Percentiles rank a stretch among this genome's conserved stretches.
Conservation (phyloP, 805 yeast species). For the Wickerhamiella kurtzmanii region DNA sequence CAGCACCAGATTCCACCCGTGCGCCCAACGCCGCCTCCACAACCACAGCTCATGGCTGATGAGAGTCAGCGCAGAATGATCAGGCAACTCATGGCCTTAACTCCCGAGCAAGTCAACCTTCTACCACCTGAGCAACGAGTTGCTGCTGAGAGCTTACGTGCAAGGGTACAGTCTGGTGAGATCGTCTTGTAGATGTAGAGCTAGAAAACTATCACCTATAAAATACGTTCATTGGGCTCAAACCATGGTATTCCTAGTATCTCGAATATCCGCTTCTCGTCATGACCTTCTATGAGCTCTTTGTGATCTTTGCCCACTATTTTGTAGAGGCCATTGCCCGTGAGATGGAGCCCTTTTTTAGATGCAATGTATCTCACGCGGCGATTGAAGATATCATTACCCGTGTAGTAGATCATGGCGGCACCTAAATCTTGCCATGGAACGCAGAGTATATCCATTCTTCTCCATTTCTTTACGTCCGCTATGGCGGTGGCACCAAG, state of each 20-base stretch:
- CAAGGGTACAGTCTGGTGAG: conserved; percentile 20
- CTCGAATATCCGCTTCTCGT: conserved; percentile 35
- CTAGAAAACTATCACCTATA: no score
- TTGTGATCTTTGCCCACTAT: conserved; percentile 6
- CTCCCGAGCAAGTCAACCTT: conserved; percentile 37
- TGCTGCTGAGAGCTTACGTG: conserved; percentile 21
- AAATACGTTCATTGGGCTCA: conserved; percentile 25
- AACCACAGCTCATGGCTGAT: conserved; percentile 3
- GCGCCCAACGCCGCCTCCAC: conserved; percentile 14
- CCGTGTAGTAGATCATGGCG: conserved; percentile 39
- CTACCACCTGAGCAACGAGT: conserved; percentile 41
- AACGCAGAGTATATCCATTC: conserved; percentile 39
- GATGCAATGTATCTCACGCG: conserved; percentile 32
- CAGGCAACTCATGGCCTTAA: conserved; percentile 37
- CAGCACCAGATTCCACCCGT: not conserved
- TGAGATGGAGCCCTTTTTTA: conserved; percentile 29
- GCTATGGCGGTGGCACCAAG: conserved; percentile 24
- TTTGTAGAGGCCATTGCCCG: conserved; percentile 32
- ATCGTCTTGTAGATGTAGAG: conserved; percentile 4
- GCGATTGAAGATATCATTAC: conserved; percentile 40
- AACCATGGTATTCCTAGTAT: conserved; percentile 29
- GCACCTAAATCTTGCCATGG: conserved; percentile 37
- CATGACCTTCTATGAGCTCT: conserved; percentile 31
- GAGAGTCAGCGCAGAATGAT: conserved; percentile 33
- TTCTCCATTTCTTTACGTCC: conserved; percentile 31